These are phyloP conservation scores for Xylaria grammica DNA, from an alignment of 495 filamentous ascomycete genomes.

Conservation along the genomic window DNA sequence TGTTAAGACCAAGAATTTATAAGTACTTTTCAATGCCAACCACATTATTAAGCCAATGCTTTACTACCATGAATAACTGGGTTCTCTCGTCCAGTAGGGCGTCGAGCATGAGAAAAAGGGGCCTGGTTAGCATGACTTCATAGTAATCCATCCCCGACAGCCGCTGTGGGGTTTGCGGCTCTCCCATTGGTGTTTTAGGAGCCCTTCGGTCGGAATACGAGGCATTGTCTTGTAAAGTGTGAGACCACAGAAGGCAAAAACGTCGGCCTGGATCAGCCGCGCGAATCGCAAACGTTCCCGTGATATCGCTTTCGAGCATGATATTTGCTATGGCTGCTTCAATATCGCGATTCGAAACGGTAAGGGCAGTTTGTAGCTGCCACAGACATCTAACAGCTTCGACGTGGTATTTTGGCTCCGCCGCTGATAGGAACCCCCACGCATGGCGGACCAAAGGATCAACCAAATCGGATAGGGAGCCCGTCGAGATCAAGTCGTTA, in stretches of 20 bases:
- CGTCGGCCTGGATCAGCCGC: conserved; percentile 63
- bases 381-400: conserved; percentile 87
- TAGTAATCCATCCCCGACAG: conserved; percentile 58
- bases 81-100: conserved; percentile 72
- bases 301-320: conserved; percentile 62
- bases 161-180: conserved; percentile 52
- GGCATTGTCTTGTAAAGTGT: conserved; percentile 69
- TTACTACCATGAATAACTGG: conserved; percentile 75
- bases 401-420: conserved; percentile 88
- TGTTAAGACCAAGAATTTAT: neutral
- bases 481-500: conserved; percentile 57
- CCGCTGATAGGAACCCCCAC: conserved; percentile 79
- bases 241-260: conserved; percentile 79
- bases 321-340: conserved; percentile 81
- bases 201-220: conserved; percentile 50
- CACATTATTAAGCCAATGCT: conserved; percentile 81
- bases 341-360: conserved; percentile 59
- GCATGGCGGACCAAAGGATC: conserved; percentile 69
- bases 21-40: conserved; percentile 67
- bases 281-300: conserved; percentile 57
- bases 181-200: conserved; percentile 56
- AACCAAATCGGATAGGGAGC: conserved; percentile 68
- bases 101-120: conserved; percentile 83
- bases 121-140: conserved; percentile 77
- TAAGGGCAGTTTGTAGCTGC: conserved; percentile 72